Evolutionary conservation across 2,329 filamentous ascomycete species (phyloP).

Genomic region (Diaporthe eres): DNA sequence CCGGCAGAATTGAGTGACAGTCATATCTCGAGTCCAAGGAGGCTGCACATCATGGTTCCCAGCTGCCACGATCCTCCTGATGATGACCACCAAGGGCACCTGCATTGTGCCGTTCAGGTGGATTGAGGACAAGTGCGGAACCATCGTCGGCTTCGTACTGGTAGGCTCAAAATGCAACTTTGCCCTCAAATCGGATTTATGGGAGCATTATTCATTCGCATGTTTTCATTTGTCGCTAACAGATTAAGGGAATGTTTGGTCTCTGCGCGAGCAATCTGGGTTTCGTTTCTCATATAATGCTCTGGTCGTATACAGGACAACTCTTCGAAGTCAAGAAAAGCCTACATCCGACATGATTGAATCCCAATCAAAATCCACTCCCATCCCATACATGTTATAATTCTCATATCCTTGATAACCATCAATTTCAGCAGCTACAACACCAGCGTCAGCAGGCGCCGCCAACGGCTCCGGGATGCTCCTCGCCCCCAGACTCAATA

Average conservation of each 20-base stretch:
- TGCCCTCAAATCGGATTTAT: background rate
- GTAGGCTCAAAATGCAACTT: background rate
- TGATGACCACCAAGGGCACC: background rate
- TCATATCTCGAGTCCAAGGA: background rate
- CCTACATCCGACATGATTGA: slow-evolving; percentile 14
- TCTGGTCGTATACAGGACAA: background rate
- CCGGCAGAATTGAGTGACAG: background rate
- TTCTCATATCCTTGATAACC: background rate
- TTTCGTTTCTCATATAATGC: background rate
- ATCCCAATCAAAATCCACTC: slow-evolving; percentile 6
- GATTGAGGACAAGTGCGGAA: background rate
- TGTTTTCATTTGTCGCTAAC: background rate
- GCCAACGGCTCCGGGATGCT: background rate
- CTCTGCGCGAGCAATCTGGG: background rate
- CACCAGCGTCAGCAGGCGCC: background rate
- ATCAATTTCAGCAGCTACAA: background rate
- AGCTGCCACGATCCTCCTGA: background rate
- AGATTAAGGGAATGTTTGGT: background rate
- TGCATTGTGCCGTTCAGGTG: background rate
- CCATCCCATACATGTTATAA: background rate
- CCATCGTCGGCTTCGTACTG: background rate
- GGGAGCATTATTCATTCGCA: no score
- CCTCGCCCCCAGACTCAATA: slow-evolving; percentile 44
- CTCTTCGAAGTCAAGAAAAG: background rate
- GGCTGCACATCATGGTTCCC: background rate